phyloP scores from a whole-genome alignment of 2,329 filamentous ascomycete genomes.

The Aureobasidium sp. region DNA sequence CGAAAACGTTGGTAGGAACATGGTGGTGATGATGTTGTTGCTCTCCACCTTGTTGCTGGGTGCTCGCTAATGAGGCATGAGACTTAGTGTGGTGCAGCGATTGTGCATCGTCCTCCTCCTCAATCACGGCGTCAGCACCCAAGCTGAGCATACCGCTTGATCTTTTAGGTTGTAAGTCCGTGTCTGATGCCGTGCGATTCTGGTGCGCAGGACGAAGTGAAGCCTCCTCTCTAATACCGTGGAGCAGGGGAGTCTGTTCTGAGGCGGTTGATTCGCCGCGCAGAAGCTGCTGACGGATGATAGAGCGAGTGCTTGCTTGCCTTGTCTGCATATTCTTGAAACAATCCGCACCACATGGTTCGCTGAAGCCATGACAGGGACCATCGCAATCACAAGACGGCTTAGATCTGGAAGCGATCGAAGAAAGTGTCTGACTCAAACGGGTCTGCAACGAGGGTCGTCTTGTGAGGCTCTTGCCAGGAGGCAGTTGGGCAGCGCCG shows the following conservation, averaged over 20 bases:
- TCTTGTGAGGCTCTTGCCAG: neutral
- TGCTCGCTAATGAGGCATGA: constrained; percentile 11
- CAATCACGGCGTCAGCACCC: neutral
- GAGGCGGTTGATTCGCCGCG: constrained; percentile 17
- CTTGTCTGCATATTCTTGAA: constrained; percentile 41
- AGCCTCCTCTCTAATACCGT: constrained; percentile 16
- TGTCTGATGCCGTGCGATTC: neutral
- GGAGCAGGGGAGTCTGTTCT: constrained; percentile 24
- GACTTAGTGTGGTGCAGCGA: neutral
- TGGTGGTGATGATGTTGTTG: constrained; percentile 59
- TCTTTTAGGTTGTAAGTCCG: neutral
- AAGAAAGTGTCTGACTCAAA: constrained; percentile 36
- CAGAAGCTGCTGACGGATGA: constrained; percentile 7
- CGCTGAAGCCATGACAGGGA: constrained; percentile 53
- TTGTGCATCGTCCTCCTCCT: constrained; percentile 7
- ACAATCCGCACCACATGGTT: constrained; percentile 53
- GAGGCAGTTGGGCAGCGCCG: neutral
- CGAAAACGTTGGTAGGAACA: constrained; percentile 85
- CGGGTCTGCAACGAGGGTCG: constrained; percentile 34
- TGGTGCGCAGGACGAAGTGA: neutral
- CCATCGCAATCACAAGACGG: constrained; percentile 47
- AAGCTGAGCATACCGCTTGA: neutral
- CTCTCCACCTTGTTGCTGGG: neutral
- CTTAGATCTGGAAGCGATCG: constrained; percentile 38
- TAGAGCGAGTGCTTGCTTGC: constrained; percentile 15